A percentile compares a stretch with the other conserved stretches of the same genome.
Evolutionary conservation across 495 filamentous ascomycete species (phyloP).

Genomic region (Haplographium delicatum): DNA sequence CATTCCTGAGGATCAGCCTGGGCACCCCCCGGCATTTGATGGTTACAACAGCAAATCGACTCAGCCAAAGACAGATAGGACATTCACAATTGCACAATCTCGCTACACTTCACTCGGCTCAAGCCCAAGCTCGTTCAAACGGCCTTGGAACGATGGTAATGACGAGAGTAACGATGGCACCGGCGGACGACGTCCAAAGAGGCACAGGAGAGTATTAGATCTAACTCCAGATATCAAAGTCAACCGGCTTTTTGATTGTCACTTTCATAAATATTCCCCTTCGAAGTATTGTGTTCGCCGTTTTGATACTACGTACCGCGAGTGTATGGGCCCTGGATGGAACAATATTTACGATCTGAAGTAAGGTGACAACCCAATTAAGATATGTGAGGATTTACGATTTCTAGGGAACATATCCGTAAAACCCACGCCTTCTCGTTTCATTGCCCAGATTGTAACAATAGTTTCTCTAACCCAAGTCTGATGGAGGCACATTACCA

Average conservation of each 20-base stretch:
- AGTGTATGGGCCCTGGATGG: neutral
- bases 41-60: too few relatives aligned
- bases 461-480: neutral
- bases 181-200: neutral
- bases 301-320: neutral
- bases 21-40: too few relatives aligned
- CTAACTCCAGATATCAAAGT: neutral
- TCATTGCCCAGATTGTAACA: neutral
- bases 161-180: neutral
- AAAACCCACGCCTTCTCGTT: neutral
- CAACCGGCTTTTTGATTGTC: neutral
- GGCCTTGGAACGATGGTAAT: neutral
- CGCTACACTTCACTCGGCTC: neutral
- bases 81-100: neutral
- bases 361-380: neutral
- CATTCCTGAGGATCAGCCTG: too few relatives aligned
- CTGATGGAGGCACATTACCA: neutral
- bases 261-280: neutral
- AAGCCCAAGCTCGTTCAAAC: neutral
- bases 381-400: neutral
- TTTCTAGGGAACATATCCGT: neutral
- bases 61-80: neutral
- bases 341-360: neutral
- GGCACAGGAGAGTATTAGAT: neutral
- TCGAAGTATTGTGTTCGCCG: neutral